A percentile compares a stretch with the other conserved stretches of the same genome.
Evolutionary conservation across 768 basidiomycete species (phyloP).

Genomic region (Gymnopilus dilepis): DNA sequence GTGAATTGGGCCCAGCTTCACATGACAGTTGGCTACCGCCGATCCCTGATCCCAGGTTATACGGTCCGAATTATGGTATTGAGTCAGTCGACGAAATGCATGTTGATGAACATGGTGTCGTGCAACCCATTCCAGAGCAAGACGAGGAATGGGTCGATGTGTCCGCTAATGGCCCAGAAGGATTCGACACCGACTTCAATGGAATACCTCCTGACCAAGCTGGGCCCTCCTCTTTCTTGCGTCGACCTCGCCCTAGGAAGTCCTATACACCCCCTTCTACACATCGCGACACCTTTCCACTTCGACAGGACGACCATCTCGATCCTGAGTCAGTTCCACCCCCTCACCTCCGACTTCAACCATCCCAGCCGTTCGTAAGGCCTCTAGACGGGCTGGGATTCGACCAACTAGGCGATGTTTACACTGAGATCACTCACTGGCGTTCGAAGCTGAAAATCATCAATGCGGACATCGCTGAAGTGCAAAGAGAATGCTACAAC

Average conservation of each 20-base stretch:
- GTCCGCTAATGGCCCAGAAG: slow-evolving; percentile 47
- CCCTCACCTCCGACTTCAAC: slow-evolving; percentile 73
- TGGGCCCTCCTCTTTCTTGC: slow-evolving; percentile 42
- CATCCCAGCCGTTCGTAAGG: slow-evolving; percentile 72
- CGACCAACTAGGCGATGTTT: slow-evolving; percentile 67
- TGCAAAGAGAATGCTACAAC: slow-evolving; percentile 68
- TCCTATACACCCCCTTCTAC: slow-evolving; percentile 38
- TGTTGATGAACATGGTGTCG: slow-evolving; percentile 44
- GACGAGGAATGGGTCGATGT: slow-evolving; percentile 68
- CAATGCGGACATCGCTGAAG: slow-evolving; percentile 73
- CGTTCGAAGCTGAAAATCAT: slow-evolving; percentile 72
- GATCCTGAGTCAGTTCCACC: slow-evolving; percentile 52
- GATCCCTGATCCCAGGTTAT: slow-evolving; percentile 57
- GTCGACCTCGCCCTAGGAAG: slow-evolving; percentile 41
- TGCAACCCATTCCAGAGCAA: slow-evolving; percentile 31
- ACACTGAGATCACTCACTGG: slow-evolving; percentile 72
- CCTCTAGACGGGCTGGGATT: slow-evolving; percentile 76
- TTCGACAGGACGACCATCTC: slow-evolving; percentile 40
- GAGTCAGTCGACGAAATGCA: slow-evolving; percentile 37
- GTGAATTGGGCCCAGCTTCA: slow-evolving; percentile 48
- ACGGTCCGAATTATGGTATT: slow-evolving; percentile 59
- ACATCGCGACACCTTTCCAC: slow-evolving; percentile 69
- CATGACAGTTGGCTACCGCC: slow-evolving; percentile 42
- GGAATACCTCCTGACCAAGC: slow-evolving; percentile 39
- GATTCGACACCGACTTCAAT: slow-evolving; percentile 43